A percentile compares a stretch with the other conserved stretches of the same genome.
Conservation (phyloP, 768 basidiomycete species). For the Cystofilobasidium capitatum region DNA sequence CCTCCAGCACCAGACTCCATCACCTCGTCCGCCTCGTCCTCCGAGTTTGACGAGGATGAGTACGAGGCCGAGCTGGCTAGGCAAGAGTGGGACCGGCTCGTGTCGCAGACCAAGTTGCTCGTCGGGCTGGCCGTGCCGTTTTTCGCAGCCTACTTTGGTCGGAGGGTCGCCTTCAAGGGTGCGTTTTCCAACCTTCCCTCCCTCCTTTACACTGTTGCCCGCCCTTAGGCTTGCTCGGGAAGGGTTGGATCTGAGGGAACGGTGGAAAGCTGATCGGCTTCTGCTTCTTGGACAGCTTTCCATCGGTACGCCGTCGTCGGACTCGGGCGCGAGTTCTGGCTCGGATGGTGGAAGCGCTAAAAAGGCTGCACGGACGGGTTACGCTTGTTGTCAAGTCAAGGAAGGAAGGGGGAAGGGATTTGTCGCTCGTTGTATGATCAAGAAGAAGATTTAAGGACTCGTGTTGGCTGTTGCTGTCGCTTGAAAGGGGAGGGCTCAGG, state of each 20-base stretch:
- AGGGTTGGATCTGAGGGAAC: not conserved
- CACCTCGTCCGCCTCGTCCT: not conserved
- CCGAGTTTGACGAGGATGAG: constrained; percentile 14
- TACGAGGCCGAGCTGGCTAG: constrained; percentile 14
- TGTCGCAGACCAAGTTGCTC: constrained; percentile 20
- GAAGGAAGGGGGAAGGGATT: too few species aligned
- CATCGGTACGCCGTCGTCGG: constrained; percentile 19
- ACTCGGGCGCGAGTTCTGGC: constrained; percentile 14
- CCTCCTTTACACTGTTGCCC: not conserved
- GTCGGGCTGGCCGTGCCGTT: constrained; percentile 20
- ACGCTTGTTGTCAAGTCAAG: too few species aligned
- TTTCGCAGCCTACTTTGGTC: constrained; percentile 20
- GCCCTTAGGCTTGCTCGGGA: not conserved
- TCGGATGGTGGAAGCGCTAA: constrained; percentile 4
- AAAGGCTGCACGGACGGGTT: too few species aligned
- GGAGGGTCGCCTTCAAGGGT: constrained; percentile 23
- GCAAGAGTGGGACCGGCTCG: constrained; percentile 21
- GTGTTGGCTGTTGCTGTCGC: too few species aligned
- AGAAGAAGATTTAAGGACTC: too few species aligned
- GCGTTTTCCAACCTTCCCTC: not conserved
- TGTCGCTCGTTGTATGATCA: too few species aligned
- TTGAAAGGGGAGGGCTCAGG: too few species aligned
- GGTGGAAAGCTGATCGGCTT: not conserved
- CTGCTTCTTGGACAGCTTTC: constrained; percentile 3
- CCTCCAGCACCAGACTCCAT: not conserved